A percentile compares a stretch with the other conserved stretches of the same genome.
These are phyloP conservation scores for Naegleria gruberi DNA, from an alignment of 208 protist genomes.

Conservation along the genomic window DNA sequence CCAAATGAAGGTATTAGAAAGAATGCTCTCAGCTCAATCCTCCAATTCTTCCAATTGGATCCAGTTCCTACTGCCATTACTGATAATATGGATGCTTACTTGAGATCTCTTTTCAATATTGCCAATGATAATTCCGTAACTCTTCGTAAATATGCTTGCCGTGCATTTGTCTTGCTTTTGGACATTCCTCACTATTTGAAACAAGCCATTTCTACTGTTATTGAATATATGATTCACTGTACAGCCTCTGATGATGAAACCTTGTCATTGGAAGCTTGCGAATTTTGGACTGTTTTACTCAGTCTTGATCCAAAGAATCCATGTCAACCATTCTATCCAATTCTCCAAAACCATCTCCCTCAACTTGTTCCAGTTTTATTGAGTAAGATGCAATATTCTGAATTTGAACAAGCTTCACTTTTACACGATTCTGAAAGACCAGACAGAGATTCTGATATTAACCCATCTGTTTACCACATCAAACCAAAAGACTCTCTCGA, in stretches of 20 bases:
- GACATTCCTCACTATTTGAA: background rate
- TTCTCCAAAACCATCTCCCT: background rate
- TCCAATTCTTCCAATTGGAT: background rate
- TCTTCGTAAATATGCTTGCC: background rate
- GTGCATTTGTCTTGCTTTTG: background rate
- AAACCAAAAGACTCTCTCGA: background rate
- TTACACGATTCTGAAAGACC: background rate
- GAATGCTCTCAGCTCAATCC: background rate
- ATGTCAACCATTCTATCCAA: background rate
- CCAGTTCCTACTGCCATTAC: background rate
- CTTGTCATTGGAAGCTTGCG: background rate
- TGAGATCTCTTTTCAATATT: background rate
- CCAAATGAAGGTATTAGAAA: background rate
- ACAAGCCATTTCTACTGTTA: background rate
- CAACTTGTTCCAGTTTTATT: background rate
- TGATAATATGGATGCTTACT: background rate
- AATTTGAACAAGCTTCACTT: background rate
- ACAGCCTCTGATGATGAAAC: background rate
- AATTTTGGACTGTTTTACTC: slow-evolving; percentile 2
- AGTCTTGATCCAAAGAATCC: background rate
- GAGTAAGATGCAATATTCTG: background rate
- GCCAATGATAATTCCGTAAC: background rate
- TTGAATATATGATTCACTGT: slow-evolving; percentile 8
- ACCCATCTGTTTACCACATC: background rate
- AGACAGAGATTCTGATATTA: slow-evolving; percentile 1